Percentiles rank a stretch among this genome's conserved stretches.
Evolutionary conservation across 2,329 filamentous ascomycete genomes (phyloP).

Genomic region (Penicillium sumatraense): DNA sequence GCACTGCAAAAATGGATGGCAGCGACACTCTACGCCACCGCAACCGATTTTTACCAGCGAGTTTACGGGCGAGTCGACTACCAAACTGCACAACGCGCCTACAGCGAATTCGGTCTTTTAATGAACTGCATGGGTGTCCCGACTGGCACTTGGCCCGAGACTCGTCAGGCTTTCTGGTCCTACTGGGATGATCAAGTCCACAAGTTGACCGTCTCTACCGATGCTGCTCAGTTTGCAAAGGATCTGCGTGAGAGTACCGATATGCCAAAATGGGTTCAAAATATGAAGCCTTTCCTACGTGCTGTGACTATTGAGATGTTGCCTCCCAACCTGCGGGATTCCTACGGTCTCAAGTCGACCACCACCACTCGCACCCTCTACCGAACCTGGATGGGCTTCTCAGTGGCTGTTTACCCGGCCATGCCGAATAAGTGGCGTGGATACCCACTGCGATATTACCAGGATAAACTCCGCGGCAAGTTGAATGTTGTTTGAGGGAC

Average conservation of each 20-base stretch:
- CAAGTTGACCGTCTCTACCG: constrained; percentile 31
- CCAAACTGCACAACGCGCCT: constrained; percentile 36
- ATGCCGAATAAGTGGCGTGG: constrained; percentile 34
- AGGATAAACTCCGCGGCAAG: constrained; percentile 34
- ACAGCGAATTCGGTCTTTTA: constrained; percentile 36
- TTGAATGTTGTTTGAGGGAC: constrained; percentile 30
- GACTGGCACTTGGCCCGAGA: constrained; percentile 34
- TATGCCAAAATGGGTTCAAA: constrained; percentile 35
- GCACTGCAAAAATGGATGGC: constrained; percentile 37
- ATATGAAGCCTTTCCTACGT: constrained; percentile 37
- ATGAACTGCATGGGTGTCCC: constrained; percentile 34
- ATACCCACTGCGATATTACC: constrained; percentile 37
- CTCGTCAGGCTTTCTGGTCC: constrained; percentile 39
- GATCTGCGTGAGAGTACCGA: constrained; percentile 30
- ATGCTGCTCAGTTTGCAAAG: constrained; percentile 35
- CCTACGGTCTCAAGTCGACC: constrained; percentile 38
- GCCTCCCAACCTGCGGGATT: constrained; percentile 37
- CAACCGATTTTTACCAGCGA: constrained; percentile 43
- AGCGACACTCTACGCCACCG: constrained; percentile 41
- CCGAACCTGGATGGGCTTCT: constrained; percentile 36
- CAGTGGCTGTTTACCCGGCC: constrained; percentile 38
- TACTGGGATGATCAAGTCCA: constrained; percentile 41
- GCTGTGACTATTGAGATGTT: constrained; percentile 40
- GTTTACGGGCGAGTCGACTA: constrained; percentile 39
- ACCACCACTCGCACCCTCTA: constrained; percentile 32